A percentile compares a stretch with the other conserved stretches of the same genome.
Evolutionary conservation across 352 stramenopile species (phyloP).

Genomic region (Phytophthora capsici): DNA sequence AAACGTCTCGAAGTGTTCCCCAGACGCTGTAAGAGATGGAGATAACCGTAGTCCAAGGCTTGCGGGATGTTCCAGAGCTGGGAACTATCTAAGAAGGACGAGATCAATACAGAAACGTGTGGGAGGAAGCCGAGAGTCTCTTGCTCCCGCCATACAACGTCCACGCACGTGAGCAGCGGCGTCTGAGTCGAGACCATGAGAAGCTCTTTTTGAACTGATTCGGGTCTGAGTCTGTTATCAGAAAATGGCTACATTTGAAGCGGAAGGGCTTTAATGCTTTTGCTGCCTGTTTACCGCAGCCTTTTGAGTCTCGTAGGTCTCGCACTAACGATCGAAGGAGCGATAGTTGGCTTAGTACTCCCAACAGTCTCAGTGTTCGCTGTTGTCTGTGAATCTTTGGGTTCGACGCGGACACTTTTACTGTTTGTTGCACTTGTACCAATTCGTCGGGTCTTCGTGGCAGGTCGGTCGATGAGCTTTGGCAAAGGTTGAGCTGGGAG

Average conservation of each 20-base stretch:
- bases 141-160: constrained; percentile 34
- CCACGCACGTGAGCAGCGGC: constrained; percentile 23
- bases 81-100: constrained; percentile 31
- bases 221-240: background rate
- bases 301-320: constrained; percentile 44
- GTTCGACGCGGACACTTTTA: constrained; percentile 22
- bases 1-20: constrained; percentile 24
- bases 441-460: constrained; percentile 42
- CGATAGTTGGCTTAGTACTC: constrained; percentile 19
- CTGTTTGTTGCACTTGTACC: constrained; percentile 22
- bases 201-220: constrained; percentile 20
- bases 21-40: constrained; percentile 41
- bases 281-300: constrained; percentile 25
- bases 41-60: constrained; percentile 35
- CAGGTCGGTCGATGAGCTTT: constrained; percentile 38
- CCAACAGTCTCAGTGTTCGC: constrained; percentile 5
- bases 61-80: constrained; percentile 37
- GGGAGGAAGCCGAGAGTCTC: constrained; percentile 21
- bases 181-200: constrained; percentile 12
- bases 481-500: constrained; percentile 35
- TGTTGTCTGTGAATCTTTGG: constrained; percentile 13
- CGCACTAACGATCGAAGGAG: constrained; percentile 23
- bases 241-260: background rate
- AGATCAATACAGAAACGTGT: constrained; percentile 38
- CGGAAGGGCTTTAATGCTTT: background rate